Evolutionary conservation across 306 rosid species (phyloP).

Genomic region (Rosa chinensis): DNA sequence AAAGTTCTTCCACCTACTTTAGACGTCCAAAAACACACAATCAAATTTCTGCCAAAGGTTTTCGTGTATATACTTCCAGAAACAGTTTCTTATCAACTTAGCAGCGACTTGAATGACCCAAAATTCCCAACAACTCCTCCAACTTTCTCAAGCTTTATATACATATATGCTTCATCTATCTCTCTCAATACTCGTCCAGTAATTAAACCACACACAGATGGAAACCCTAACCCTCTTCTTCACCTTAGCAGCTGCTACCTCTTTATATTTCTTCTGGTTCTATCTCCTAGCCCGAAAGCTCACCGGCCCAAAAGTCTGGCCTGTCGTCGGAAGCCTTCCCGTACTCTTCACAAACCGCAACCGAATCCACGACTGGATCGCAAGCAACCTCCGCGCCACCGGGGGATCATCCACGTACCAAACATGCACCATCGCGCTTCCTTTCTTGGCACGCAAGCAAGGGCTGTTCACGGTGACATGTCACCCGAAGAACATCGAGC

Average conservation of each 20-base stretch:
- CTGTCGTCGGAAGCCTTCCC: constrained; percentile 80
- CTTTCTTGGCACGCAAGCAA: constrained; percentile 64
- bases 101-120: constrained; percentile 24
- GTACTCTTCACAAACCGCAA: constrained; percentile 49
- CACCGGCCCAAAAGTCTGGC: constrained; percentile 75
- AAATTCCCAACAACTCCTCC: constrained; percentile 67
- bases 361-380: constrained; percentile 79
- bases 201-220: constrained; percentile 23
- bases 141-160: constrained; percentile 28
- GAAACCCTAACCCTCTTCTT: constrained; percentile 44
- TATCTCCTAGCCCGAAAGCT: constrained; percentile 47
- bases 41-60: background rate
- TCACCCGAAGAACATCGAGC: constrained; percentile 80
- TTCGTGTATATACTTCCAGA: constrained; percentile 20
- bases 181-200: background rate
- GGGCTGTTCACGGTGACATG: constrained; percentile 75
- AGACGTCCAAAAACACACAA: background rate
- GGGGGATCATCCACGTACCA: constrained; percentile 73
- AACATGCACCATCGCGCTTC: constrained; percentile 68
- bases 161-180: background rate
- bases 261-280: constrained; percentile 65
- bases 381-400: constrained; percentile 51
- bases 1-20: constrained; percentile 6
- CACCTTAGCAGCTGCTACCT: constrained; percentile 32
- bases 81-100: constrained; percentile 39